Evolutionary conservation across 2,329 filamentous ascomycete genomes (phyloP), one percentile per base, ranked within the genome.

Genomic region (Annulohypoxylon truncatum): DNA sequence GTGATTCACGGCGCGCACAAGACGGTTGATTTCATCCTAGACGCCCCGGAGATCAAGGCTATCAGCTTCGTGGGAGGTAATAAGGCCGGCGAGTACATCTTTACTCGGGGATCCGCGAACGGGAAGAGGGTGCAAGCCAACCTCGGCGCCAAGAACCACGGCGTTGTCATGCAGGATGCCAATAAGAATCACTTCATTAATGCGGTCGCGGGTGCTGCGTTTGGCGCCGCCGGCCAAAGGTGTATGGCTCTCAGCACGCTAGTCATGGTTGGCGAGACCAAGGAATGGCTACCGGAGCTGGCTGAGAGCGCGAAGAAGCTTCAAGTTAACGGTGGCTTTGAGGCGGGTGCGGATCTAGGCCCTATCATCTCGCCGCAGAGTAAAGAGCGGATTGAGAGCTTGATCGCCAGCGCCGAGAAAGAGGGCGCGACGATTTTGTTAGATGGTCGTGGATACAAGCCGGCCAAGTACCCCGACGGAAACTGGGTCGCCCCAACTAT

Each of bases 141-240:
- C 81, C 82, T 96, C 67, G 93, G 92, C 40, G 92, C 92, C 71
- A 96, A 96, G 87, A 96, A 96, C 84, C 92, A 96, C 79, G 92
- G 92, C 26, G 91, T 91, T 56, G 89, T 96, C 28, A 86, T 95
- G 66, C 92, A 92, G 15, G 92, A 96, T 82, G 92, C 90, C 83
- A 94, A 96, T 84, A 95, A 94, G 87, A 94, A 96, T 83, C 91
- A 94, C 74, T 92, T 93, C 71, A 82, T 96, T 74, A 96, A 95
- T 81, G 90, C 91, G 44, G 92, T 96, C 70, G 87, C 92, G 3
- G 93, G 92, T 70, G 92, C 93, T 31, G 92, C 93, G 20, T 96
- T 96, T 72, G 92, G 92, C 70, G 92, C 92, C 69, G 92, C 92
- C 22, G 92, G 92, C 35, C 92, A 96, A 83, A 85, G 92, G 67